Base-by-base conservation (phyloP, 495 filamentous ascomycete species). In the Aspergillus hancockii region DNA sequence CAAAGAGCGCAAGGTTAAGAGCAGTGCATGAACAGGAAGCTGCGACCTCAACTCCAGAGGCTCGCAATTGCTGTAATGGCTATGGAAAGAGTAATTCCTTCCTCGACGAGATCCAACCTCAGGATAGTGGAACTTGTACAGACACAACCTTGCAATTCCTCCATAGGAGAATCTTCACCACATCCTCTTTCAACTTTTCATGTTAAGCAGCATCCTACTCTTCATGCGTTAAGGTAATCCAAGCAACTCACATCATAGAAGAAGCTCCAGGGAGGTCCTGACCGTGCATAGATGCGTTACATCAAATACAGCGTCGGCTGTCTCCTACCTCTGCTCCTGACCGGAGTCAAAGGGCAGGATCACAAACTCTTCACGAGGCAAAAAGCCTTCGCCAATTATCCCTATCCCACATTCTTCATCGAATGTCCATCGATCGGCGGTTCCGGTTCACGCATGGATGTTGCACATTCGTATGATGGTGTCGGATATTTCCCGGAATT, bases 341-440 rank as follows among this genome's bases (percentile, higher is more conserved):
- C 64, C 43, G 73, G 64, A 57, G 64, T 65, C 55, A 73, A 69
- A 61, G 77, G 74, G 32, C 79, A 67, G 22, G 76, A 82, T 55
- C 71, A 62, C 36, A 77, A 79, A 47, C 73, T 79, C 38, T 81
- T 84, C 64, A 78, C 66, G 56, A 77, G 70, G 36, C 58, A 63
- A 28, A 67, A 78, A 0, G 73, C 79, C 8, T 84, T 85, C 56
- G 54, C 69, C 8, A 50, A 67, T 10, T 52, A 71, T 49, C 68
- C 76, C 4, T 61, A 72, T 7, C 75, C 74, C 30, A 80, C 76
- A 9, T 68, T 84, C 58, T 53, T 59, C 16, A 62, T 85, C 34
- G 70, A 72, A 10, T 79, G 76, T 18, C 71, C 77, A 14, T 78
- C 80, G 40, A 71, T 76, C 51, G 78, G 79, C 18, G 66, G 67